Evolutionary conservation across 306 rosid species (phyloP).

Genomic region (Abrus pulchellus): DNA sequence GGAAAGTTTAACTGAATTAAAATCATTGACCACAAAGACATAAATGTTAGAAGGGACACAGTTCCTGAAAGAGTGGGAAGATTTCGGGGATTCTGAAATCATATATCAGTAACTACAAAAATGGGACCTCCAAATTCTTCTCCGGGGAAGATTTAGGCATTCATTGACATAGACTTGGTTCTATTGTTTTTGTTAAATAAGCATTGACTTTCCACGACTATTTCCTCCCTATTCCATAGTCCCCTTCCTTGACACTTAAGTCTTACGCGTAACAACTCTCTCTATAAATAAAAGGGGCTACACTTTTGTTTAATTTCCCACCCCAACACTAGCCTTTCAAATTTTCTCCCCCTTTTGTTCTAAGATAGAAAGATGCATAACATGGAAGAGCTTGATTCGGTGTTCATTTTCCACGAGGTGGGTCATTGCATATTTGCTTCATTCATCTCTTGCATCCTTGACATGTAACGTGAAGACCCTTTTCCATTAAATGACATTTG

Average conservation of each 20-base stretch:
- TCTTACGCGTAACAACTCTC: constrained; percentile 42
- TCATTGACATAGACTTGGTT: constrained; percentile 47
- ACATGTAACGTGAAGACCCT: background rate
- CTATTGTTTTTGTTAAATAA: constrained; percentile 45
- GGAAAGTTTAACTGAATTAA: constrained; percentile 38
- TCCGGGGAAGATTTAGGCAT: constrained; percentile 48
- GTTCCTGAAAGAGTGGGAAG: constrained; percentile 58
- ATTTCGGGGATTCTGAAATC: constrained; percentile 42
- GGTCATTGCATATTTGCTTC: constrained; percentile 31
- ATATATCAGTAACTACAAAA: background rate
- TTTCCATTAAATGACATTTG: constrained; percentile 21
- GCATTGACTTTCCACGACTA: constrained; percentile 43
- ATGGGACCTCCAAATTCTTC: constrained; percentile 43
- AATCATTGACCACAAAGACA: constrained; percentile 42
- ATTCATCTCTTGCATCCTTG: background rate
- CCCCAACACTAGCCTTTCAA: background rate
- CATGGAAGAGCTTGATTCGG: constrained; percentile 71
- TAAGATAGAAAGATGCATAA: background rate
- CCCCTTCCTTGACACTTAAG: constrained; percentile 21
- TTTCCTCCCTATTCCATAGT: constrained; percentile 38
- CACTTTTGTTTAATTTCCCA: constrained; percentile 39
- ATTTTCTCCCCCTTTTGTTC: constrained; percentile 22
- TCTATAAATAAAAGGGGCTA: constrained; percentile 61
- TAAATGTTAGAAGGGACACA: constrained; percentile 22
- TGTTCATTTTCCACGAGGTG: constrained; percentile 70